Base-by-base conservation (phyloP, 192 early-diverging fungal genomes). In the Podila horticola region DNA sequence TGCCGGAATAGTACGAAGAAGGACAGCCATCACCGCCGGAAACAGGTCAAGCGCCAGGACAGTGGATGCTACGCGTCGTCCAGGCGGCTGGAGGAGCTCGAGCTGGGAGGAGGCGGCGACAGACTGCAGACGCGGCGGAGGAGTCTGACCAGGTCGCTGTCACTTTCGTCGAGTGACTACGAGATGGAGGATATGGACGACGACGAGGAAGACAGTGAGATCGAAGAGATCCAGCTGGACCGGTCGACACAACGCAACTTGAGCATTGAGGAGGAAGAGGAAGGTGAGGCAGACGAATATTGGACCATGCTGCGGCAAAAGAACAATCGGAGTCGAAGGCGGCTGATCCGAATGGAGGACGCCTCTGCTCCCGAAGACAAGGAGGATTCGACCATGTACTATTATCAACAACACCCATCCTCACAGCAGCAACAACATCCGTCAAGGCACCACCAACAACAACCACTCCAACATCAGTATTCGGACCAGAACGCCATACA, bases 61-160 rank as follows among this genome's bases (percentile, higher is more conserved):
- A 55, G 52, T 19, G 52, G 52, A 24, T 64, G 60, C 2, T 71
- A 62, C 38, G 31, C n/a, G 15, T 65, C 71, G 1, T 5, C 33
- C 4, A 59, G 51, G 57, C 59, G 66, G 11, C 45, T 81, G 5
- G 77, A 81, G n/a, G 77, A 81, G 48, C 26, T 81, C 4, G 77
- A 81, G 31, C 31, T 81, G 13, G 77, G 71, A 15, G 61, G 33
- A 58, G 20, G 36, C 34, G 22, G 28, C 0, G 64, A 50, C 24
- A 58, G 11, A 26, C 38, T n/a, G 24, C 52, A 55, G n/a, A 55
- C 52, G 20, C 52, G 52, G 8, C 19, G 52, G 22, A 9, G n/a
- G 52, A n/a, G 52, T 22, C 22, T 24, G 8, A 55, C 52, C 8
- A 55, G 52, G 52, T 24, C 8, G 34, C 34, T 49, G 33, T 66